Conservation (phyloP, 306 rosid species). For the Vicia faba region DNA sequence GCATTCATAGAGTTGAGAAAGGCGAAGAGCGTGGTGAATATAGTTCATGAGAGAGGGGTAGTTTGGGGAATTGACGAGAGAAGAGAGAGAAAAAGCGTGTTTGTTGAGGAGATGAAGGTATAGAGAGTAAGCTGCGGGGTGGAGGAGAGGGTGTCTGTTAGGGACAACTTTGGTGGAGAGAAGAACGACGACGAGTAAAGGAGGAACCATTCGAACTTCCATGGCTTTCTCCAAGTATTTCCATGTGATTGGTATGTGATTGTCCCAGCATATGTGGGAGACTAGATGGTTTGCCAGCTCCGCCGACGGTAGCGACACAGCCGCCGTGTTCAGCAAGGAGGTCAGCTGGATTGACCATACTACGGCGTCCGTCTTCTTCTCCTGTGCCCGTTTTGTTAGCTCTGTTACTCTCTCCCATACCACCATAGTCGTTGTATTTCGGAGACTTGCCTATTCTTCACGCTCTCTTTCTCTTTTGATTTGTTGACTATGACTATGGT, state of each 20-base stretch:
- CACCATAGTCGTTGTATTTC: neutral
- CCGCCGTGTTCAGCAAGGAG: constrained; percentile 55
- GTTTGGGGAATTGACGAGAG: constrained; percentile 53
- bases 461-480: neutral
- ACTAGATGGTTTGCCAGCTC: constrained; percentile 67
- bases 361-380: constrained; percentile 65
- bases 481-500: no score
- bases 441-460: neutral
- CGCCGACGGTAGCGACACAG: constrained; percentile 60
- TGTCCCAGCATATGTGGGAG: constrained; percentile 72
- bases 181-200: constrained; percentile 65
- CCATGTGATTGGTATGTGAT: constrained; percentile 75
- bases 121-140: constrained; percentile 75
- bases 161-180: constrained; percentile 73
- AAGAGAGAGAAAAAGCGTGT: constrained; percentile 59
- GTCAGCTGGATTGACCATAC: constrained; percentile 66
- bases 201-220: constrained; percentile 58
- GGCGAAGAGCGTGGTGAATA: constrained; percentile 56
- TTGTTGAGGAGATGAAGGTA: constrained; percentile 75
- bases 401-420: constrained; percentile 67
- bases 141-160: constrained; percentile 57
- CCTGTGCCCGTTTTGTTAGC: constrained; percentile 70
- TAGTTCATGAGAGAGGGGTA: constrained; percentile 59
- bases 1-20: constrained; percentile 44
- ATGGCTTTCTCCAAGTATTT: constrained; percentile 75